These are phyloP conservation scores for Triangularia setosa DNA, from an alignment of 2,329 filamentous ascomycete genomes.

Conservation along the genomic window DNA sequence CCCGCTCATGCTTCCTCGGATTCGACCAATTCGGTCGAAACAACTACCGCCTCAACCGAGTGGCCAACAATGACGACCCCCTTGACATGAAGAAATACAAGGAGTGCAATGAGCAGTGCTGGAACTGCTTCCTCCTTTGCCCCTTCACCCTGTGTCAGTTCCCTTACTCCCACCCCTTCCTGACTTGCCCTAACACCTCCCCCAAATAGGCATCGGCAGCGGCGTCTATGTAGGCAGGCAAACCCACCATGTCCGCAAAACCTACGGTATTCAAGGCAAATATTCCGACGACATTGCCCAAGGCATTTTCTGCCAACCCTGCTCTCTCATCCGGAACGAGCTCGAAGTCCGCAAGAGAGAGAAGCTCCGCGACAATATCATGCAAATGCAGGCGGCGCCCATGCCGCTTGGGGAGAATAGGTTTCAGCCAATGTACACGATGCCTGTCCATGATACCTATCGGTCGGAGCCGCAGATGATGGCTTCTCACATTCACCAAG, in stretches of 20 bases:
- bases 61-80: constrained; percentile 15
- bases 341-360: constrained; percentile 22
- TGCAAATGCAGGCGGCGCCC: constrained; percentile 6
- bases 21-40: constrained; percentile 22
- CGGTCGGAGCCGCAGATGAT: constrained; percentile 17
- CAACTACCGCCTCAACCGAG: constrained; percentile 16
- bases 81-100: constrained; percentile 18
- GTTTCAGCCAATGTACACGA: constrained; percentile 15
- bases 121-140: constrained; percentile 16
- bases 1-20: constrained; percentile 18
- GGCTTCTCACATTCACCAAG: background rate
- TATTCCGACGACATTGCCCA: constrained; percentile 17
- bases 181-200: background rate
- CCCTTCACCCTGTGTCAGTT: constrained; percentile 13
- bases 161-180: background rate
- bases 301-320: constrained; percentile 23
- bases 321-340: constrained; percentile 22
- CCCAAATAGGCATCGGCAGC: constrained; percentile 20
- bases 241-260: constrained; percentile 17
- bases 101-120: constrained; percentile 19
- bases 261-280: constrained; percentile 21
- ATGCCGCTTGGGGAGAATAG: constrained; percentile 15
- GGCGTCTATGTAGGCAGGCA: constrained; percentile 21
- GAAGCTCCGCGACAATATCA: constrained; percentile 3
- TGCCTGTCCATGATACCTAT: constrained; percentile 13